These are phyloP conservation scores for Bifiguratus adelaidae DNA, from an alignment of 192 early-diverging fungal genomes.

Conservation along the genomic window DNA sequence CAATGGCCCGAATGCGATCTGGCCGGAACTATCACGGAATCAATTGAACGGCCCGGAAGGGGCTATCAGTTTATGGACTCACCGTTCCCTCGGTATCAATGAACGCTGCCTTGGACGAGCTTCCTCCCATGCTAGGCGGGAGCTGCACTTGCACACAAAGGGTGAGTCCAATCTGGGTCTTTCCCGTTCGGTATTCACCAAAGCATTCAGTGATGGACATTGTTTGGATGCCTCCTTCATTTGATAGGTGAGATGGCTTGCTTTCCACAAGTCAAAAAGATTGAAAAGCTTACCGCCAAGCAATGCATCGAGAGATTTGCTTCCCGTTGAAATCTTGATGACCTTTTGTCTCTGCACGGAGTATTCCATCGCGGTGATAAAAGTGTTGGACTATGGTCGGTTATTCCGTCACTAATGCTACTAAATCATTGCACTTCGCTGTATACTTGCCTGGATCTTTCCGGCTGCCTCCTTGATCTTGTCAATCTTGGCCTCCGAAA, in stretches of 20 bases:
- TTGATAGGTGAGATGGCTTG: neutral
- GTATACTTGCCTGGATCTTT: slow-evolving; percentile 39
- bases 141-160: slow-evolving; percentile 69
- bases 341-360: slow-evolving; percentile 43
- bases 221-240: slow-evolving; percentile 60
- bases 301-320: slow-evolving; percentile 67
- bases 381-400: slow-evolving; percentile 31
- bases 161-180: slow-evolving; percentile 75
- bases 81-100: slow-evolving; percentile 55
- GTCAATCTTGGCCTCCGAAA: slow-evolving; percentile 77
- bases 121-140: slow-evolving; percentile 60
- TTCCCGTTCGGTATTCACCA: slow-evolving; percentile 81
- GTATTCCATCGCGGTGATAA: slow-evolving; percentile 58
- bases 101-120: slow-evolving; percentile 7
- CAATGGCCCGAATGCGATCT: slow-evolving; percentile 65
- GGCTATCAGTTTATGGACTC: no score
- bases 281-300: slow-evolving; percentile 39
- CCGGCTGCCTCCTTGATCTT: slow-evolving; percentile 76
- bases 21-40: no score
- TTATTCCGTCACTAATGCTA: neutral
- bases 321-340: slow-evolving; percentile 60
- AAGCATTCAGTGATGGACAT: slow-evolving; percentile 78
- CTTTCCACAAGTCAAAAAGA: neutral
- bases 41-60: no score
- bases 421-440: no score